Evolutionary conservation across 306 rosid species (phyloP), one percentile per base, ranked within the genome.

Genomic region (Alnus rubra): DNA sequence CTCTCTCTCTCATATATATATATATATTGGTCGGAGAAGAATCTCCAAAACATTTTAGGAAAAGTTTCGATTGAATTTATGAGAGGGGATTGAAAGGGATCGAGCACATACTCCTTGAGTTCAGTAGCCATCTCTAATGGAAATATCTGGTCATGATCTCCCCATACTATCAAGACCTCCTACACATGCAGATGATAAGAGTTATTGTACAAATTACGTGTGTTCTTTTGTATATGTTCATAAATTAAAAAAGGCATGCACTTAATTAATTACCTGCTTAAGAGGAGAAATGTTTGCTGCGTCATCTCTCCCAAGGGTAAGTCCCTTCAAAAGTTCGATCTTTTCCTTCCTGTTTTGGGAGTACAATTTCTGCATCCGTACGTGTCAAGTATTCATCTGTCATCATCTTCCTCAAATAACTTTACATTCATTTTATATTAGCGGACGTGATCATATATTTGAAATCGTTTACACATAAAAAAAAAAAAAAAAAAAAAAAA

Each of bases 151-250:
- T 95, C 98, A 28, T 81, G 83, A 13, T 92, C 94, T 47, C 98
- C 98, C 98, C 97, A 92, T 31, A 95, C 30, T 39, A 92, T 73
- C 78, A 95, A 82, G 55, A 91, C 98, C 82, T 92, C 98, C 97
- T 92, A 82, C 28, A 23, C 28, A 23, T 23, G 28, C 28, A 23
- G 0, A 23, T 23, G 28, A 23, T 23, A 23, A 23, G 28, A 23
- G 28, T 23, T 23, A 23, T 39, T 39, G 44, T 39, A 39, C 44
- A 39, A 39, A 39, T 10, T 48, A 48, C 9, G 18, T 52, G 56
- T 52, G 56, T 12, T 23, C 14, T 58, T 58, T 58, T 15, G 28
- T 23, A 23, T 0, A 23, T 54, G 13, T 4, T 48, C 18, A 69
- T 48, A 71, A n/a, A 56, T 19, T 9, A 69, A n/a, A 56, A 56